A percentile compares a stretch with the other conserved stretches of the same genome.
phyloP scores from a whole-genome alignment of 2,329 filamentous ascomycete species.

The Botryosphaeria dothidea region DNA sequence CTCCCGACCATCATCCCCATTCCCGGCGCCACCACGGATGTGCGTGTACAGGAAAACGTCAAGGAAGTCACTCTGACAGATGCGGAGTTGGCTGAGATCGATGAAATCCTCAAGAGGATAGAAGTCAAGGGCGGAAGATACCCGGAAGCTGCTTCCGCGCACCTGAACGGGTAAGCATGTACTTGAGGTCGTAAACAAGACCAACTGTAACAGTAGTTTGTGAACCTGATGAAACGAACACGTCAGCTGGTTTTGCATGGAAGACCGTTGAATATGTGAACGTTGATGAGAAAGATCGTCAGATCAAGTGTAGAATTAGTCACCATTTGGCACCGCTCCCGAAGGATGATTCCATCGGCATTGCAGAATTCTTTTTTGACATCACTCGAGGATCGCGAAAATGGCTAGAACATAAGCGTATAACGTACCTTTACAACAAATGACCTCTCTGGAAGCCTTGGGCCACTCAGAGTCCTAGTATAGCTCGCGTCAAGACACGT shows the following conservation, averaged over 20 bases:
- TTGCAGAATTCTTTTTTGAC: slow-evolving; percentile 53
- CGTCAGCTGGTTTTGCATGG: slow-evolving; percentile 10
- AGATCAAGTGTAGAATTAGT: slow-evolving; percentile 54
- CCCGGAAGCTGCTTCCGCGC: slow-evolving; percentile 17
- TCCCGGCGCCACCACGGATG: slow-evolving; percentile 61
- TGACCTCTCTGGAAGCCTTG: not conserved
- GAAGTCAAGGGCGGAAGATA: slow-evolving; percentile 47
- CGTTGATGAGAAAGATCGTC: slow-evolving; percentile 27
- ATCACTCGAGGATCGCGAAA: slow-evolving; percentile 34
- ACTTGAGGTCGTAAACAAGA: not conserved
- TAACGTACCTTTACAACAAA: not conserved
- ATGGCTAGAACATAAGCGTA: not conserved
- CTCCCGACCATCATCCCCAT: slow-evolving; percentile 65
- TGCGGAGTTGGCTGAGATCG: slow-evolving; percentile 54
- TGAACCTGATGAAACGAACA: not conserved
- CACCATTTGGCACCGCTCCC: slow-evolving; percentile 40
- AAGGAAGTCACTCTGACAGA: slow-evolving; percentile 42
- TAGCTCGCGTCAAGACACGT: no score
- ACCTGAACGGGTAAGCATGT: slow-evolving; percentile 20
- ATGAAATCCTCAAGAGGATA: slow-evolving; percentile 51
- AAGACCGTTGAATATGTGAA: not conserved
- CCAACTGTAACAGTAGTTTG: not conserved
- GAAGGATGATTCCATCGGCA: slow-evolving; percentile 41
- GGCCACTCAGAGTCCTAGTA: not conserved
- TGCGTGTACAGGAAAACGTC: slow-evolving; percentile 63